phyloP scores from a whole-genome alignment of 75 land plant species.

The Cunninghamia lanceolata region DNA sequence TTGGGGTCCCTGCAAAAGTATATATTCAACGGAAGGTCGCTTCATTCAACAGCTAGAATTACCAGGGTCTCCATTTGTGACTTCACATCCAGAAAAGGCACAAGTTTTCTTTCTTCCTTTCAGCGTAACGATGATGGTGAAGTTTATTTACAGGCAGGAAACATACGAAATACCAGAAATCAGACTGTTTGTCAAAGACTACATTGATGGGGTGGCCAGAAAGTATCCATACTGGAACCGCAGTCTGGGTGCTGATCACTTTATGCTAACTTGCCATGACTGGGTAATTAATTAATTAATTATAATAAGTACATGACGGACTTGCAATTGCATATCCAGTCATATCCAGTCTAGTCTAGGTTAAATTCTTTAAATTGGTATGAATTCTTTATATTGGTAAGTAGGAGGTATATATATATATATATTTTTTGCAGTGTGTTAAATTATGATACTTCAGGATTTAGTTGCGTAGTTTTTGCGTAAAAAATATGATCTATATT shows the following conservation, averaged over 20 bases:
- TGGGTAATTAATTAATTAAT: constrained; percentile 43
- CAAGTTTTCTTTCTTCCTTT: constrained; percentile 83
- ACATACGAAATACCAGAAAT: constrained; percentile 31
- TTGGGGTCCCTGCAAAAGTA: constrained; percentile 80
- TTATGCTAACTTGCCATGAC: constrained; percentile 81
- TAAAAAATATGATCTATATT: too few species aligned
- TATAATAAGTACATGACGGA: too few species aligned
- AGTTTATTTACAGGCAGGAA: constrained; percentile 37
- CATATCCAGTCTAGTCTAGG: too few species aligned
- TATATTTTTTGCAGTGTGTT: too few species aligned
- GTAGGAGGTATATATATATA: too few species aligned
- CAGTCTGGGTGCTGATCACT: constrained; percentile 67
- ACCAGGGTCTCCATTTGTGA: constrained; percentile 41
- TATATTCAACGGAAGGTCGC: constrained; percentile 83
- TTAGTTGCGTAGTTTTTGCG: too few species aligned
- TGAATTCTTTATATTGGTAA: too few species aligned
- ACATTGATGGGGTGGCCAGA: constrained; percentile 34
- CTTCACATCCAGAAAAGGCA: constrained; percentile 66
- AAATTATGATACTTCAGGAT: too few species aligned
- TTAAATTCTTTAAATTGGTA: too few species aligned
- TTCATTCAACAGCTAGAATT: constrained; percentile 72
- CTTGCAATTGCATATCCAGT: too few species aligned
- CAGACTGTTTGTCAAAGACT: constrained; percentile 31
- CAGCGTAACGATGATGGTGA: constrained; percentile 74
- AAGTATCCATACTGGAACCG: constrained; percentile 66